Base-by-base conservation (phyloP, 805 yeast genomes). In the Ogataea nitratoaversa region DNA sequence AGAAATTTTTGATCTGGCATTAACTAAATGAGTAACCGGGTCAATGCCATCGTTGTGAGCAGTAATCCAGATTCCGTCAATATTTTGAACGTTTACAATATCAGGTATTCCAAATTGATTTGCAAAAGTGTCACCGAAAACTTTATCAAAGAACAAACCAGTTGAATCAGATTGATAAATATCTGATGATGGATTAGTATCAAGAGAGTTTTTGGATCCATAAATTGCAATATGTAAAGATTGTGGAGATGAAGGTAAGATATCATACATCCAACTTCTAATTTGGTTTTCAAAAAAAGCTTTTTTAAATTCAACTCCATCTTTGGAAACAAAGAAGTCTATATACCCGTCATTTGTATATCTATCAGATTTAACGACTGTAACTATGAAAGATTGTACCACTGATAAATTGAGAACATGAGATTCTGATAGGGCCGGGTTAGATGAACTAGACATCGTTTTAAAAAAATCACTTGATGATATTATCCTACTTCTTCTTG, bases 41-140 rank as follows among this genome's bases (percentile, higher is more conserved):
- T 40, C 43, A 5, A 39, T 16, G 6, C 48, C 52, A 6, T 38
- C 49, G 30, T 42, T 41, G 8, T 43, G 46, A 6, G 68, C 60
- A 19, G 78, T 72, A 34, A 83, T 52, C 74, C 84, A 73, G 13
- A 76, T 71, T 8, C 89, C 90, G 43, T 81, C 85, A 20, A 79
- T 66, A 16, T 66, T 68, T 43, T 71, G 67, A 16, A 79, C 66
- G 45, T 71, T 72, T 28, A 66, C 66, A 16, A 73, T 56, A 16
- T 61, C 56, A 19, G 70, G 63, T 33, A 67, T 57, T 8, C 74
- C 76, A 17, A 59, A 47, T 12, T 48, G 41, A 30, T 62, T 59
- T 18, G 66, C 67, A 32, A 63, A 54, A 11, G 72, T 64, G 28
- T 67, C 58, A 9, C 68, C 70, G 23, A 76, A 53, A 8, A 57